Evolutionary conservation across 2,329 filamentous ascomycete genomes (phyloP), one percentile per base, ranked within the genome.

Genomic region (Neocatenulostroma microsporum): DNA sequence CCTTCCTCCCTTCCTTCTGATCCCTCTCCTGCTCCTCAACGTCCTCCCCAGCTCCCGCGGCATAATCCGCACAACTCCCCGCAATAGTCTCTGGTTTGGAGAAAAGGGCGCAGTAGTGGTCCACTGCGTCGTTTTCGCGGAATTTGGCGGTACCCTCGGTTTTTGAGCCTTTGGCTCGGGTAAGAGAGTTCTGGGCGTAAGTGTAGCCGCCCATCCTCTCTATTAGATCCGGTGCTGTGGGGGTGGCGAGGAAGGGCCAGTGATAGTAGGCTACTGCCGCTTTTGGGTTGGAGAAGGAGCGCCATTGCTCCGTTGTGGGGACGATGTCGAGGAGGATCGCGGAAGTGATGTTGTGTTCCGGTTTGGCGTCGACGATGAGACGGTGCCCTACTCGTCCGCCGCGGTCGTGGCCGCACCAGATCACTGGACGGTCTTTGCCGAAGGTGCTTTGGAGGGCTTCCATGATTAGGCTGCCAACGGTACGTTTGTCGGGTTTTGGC

Each of bases 161-260:
- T 39, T 54, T 53, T 8, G 30, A 33, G 12, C 55, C 56, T 17
- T 47, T 47, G 21, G 49, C 45, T 13, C 53, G 48, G 8, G 50
- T 48, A 19, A 70, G 55, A 31, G 52, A 51, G 5, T 49, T 48
- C 14, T 51, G 51, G 14, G 53, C 54, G 53, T 61, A 72, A 6
- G 55, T 50, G 7, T 50, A 63, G 1, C 61, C 63, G 10, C 68
- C 68, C 34, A 62, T 60, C 3, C 59, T 57, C 31, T 53, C 47
- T 34, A 73, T 64, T 50, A 72, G 60, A 9, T 57, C 47, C 12
- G 63, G 60, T 1, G 68, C 67, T 0, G 64, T 37, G 5, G 64
- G 58, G 21, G 68, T 67, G 9, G 70, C 69, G 6, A 74, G 58
- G 25, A 74, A 61, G 3, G 69, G 60, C 70, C 70, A 73, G 54